Percentiles rank a stretch among this genome's conserved stretches.
Conservation (phyloP, 495 filamentous ascomycete species). For the Tetracladium marchalianum region DNA sequence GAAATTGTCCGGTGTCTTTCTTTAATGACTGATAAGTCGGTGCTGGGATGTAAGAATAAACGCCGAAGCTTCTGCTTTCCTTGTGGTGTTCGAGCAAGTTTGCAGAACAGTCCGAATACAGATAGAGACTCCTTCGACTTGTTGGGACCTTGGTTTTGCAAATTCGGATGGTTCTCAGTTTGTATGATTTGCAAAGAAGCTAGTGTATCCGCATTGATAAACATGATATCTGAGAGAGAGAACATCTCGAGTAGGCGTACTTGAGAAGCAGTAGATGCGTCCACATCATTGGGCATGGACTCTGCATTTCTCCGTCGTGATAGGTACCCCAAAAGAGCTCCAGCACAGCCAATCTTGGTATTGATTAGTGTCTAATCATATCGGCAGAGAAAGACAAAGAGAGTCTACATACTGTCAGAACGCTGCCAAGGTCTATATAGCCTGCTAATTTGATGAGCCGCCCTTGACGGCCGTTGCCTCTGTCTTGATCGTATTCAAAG, state of each 20-base stretch:
- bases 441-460: conserved; percentile 63
- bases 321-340: conserved; percentile 73
- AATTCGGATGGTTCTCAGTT: conserved; percentile 75
- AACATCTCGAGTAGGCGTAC: conserved; percentile 69
- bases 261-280: conserved; percentile 38
- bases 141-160: conserved; percentile 68
- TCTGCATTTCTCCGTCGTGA: conserved; percentile 57
- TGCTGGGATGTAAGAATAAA: conserved; percentile 75
- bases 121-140: conserved; percentile 82
- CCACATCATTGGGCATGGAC: conserved; percentile 44
- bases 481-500: not conserved
- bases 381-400: not conserved
- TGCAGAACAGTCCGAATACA: conserved; percentile 72
- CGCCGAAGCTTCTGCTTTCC: conserved; percentile 68
- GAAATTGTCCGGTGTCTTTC: conserved; percentile 63
- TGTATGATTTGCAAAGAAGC: conserved; percentile 79
- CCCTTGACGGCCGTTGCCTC: conserved; percentile 37
- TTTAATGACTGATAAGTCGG: conserved; percentile 55
- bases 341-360: conserved; percentile 56
- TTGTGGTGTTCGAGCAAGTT: conserved; percentile 71
- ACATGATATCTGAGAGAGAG: conserved; percentile 67
- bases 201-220: conserved; percentile 72
- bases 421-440: conserved; percentile 71
- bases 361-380: not conserved
- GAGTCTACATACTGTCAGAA: conserved; percentile 37